Conservation (phyloP, 352 stramenopile genomes). For the Globisporangium lucens region DNA sequence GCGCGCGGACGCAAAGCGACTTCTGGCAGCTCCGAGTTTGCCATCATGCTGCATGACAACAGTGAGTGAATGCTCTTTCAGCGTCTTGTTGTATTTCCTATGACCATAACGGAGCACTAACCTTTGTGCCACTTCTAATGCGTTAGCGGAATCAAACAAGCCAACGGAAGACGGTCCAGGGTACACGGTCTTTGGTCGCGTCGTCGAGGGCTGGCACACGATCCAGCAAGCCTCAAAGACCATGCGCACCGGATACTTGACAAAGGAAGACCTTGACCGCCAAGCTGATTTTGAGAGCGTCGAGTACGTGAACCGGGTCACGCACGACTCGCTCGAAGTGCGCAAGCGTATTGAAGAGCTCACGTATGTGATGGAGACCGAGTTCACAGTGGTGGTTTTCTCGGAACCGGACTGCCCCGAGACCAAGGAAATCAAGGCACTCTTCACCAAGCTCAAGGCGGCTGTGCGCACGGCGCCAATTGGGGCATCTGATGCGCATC, state of each 20-base stretch:
- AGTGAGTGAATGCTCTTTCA: slow-evolving; percentile 20
- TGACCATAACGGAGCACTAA: not conserved
- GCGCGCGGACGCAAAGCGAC: slow-evolving; percentile 62
- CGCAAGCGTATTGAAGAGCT: slow-evolving; percentile 69
- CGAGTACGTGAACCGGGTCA: slow-evolving; percentile 55
- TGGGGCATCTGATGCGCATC: slow-evolving; percentile 46
- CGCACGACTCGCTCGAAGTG: slow-evolving; percentile 56
- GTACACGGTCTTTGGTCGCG: slow-evolving; percentile 77
- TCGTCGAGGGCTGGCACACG: slow-evolving; percentile 77
- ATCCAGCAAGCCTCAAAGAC: slow-evolving; percentile 74
- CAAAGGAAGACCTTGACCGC: slow-evolving; percentile 59
- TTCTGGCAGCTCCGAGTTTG: slow-evolving; percentile 80
- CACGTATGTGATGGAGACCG: slow-evolving; percentile 62
- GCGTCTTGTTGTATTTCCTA: too few relatives aligned
- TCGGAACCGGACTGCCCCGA: slow-evolving; percentile 93
- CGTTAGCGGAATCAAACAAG: slow-evolving; percentile 44
- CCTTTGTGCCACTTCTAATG: not conserved
- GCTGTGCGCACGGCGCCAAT: slow-evolving; percentile 57
- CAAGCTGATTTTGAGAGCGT: slow-evolving; percentile 75
- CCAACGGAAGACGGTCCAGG: slow-evolving; percentile 59
- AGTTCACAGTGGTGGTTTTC: slow-evolving; percentile 92
- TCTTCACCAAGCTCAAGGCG: slow-evolving; percentile 70
- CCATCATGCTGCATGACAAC: slow-evolving; percentile 86
- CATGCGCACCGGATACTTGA: slow-evolving; percentile 61
- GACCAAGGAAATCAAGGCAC: slow-evolving; percentile 86